Base-by-base conservation (phyloP, 306 rosid species). In the Fragaria iinumae region DNA sequence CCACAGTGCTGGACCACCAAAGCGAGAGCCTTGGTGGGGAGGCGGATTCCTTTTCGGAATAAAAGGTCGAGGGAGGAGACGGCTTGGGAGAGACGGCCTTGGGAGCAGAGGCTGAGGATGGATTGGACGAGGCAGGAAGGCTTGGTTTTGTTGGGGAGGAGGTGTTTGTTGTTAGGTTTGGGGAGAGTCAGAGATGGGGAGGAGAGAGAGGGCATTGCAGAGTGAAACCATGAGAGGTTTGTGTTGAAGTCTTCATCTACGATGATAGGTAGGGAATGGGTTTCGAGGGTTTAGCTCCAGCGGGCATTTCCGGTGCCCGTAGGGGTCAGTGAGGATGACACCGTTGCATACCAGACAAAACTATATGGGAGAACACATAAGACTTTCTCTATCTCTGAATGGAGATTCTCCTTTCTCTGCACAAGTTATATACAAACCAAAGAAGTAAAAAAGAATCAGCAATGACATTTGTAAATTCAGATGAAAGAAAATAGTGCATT, bases 151-250 rank as follows among this genome's bases (percentile, higher is more conserved):
- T 60, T 62, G 11, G 38, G 36, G 38, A 63, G 57, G 43, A 32
- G 44, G 79, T 60, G 78, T 56, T 81, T 76, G 50, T 81, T 75
- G 39, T 60, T 86, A 65, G 78, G 55, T 48, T 83, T 81, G 59
- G 49, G 50, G 59, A 59, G 82, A 72, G 72, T 77, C 39, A 63
- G 74, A 79, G 84, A 11, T 71, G 65, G 72, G 60, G 83, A 78
- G 8, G 84, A 78, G 66, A 87, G 77, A 80, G 89, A 72, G 86
- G 85, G 92, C 92, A 89, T 93, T 88, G 91, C 83, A 87, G 64
- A 53, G 76, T 39, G 79, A 66, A 75, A 76, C 85, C 85, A 81
- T 80, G 66, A 70, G 80, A 64, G 69, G 78, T 57, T 49, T 34
- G 48, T 48, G 56, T 38, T 72, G 71, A 68, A 44, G 81, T 77